Conservation (phyloP, 1,284 basidiomycete species). For the Peniophora sp. region DNA sequence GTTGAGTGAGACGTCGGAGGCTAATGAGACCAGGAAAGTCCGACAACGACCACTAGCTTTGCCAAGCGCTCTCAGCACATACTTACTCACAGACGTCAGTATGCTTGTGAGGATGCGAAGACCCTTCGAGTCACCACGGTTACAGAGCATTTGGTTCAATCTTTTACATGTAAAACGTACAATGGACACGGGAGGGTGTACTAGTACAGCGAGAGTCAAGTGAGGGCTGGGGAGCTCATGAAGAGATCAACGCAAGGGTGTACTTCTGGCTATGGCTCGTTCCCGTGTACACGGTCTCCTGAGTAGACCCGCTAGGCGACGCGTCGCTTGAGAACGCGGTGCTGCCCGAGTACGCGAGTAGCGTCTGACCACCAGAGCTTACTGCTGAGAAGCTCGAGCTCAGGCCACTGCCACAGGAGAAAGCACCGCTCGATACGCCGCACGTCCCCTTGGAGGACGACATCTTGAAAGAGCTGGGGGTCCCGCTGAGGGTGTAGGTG, state of each 20-base stretch:
- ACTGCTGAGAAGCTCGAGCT: slow-evolving; percentile 44
- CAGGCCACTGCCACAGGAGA: slow-evolving; percentile 28
- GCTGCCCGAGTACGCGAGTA: slow-evolving; percentile 44
- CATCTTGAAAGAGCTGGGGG: slow-evolving; percentile 26
- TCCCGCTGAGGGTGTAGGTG: slow-evolving; percentile 25
- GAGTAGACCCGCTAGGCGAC: slow-evolving; percentile 44
- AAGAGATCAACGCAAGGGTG: slow-evolving; percentile 32
- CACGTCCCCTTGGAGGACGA: slow-evolving; percentile 31
- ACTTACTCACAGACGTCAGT: too few relatives aligned
- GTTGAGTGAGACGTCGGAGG: too few relatives aligned
- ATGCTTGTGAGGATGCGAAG: too few relatives aligned
- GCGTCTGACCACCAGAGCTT: slow-evolving; percentile 35
- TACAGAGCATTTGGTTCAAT: too few relatives aligned
- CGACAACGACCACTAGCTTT: too few relatives aligned
- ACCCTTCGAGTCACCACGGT: too few relatives aligned
- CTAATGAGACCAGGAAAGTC: too few relatives aligned
- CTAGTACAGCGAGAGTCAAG: too few relatives aligned
- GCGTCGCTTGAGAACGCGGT: slow-evolving; percentile 43
- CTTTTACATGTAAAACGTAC: too few relatives aligned
- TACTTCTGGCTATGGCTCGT: slow-evolving; percentile 33
- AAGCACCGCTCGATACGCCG: slow-evolving; percentile 21
- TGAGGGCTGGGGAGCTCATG: slow-evolving; percentile 3
- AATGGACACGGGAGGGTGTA: too few relatives aligned
- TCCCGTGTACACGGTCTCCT: slow-evolving; percentile 44
- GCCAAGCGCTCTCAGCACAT: too few relatives aligned